These are phyloP conservation scores for Teratosphaeria zuluensis DNA, from an alignment of 2,329 filamentous ascomycete species.

Conservation along the genomic window DNA sequence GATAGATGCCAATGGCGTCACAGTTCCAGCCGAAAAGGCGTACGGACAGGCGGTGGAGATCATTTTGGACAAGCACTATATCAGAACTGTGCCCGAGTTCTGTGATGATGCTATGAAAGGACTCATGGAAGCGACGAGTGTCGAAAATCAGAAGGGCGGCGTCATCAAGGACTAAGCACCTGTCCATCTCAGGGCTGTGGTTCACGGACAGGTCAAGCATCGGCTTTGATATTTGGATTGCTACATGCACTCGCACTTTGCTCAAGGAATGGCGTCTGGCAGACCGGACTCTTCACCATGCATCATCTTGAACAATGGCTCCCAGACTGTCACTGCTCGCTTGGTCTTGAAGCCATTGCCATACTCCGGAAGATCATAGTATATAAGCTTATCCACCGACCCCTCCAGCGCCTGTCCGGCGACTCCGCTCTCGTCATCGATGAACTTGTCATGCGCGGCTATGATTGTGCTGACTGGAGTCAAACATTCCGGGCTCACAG, in stretches of 20 bases:
- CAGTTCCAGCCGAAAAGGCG: constrained; percentile 10
- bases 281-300: constrained; percentile 36
- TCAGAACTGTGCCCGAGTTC: constrained; percentile 15
- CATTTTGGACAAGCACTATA: constrained; percentile 13
- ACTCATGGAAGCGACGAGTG: constrained; percentile 22
- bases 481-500: constrained; percentile 7
- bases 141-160: constrained; percentile 22
- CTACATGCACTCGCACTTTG: not conserved
- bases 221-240: not conserved
- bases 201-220: not conserved
- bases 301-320: constrained; percentile 37
- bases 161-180: constrained; percentile 10
- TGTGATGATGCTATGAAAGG: constrained; percentile 20
- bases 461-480: constrained; percentile 39
- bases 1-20: constrained; percentile 7
- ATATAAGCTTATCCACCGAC: constrained; percentile 33
- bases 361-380: constrained; percentile 27
- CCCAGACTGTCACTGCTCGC: constrained; percentile 39
- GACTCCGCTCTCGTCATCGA: constrained; percentile 33
- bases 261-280: constrained; percentile 28
- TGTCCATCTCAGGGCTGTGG: not conserved
- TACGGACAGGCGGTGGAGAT: constrained; percentile 20
- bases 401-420: constrained; percentile 39
- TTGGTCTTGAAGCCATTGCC: constrained; percentile 35
- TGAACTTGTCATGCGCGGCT: constrained; percentile 35